These are phyloP conservation scores for Pouteria glomerata DNA, from an alignment of 148 eudicot genomes.

Conservation along the genomic window DNA sequence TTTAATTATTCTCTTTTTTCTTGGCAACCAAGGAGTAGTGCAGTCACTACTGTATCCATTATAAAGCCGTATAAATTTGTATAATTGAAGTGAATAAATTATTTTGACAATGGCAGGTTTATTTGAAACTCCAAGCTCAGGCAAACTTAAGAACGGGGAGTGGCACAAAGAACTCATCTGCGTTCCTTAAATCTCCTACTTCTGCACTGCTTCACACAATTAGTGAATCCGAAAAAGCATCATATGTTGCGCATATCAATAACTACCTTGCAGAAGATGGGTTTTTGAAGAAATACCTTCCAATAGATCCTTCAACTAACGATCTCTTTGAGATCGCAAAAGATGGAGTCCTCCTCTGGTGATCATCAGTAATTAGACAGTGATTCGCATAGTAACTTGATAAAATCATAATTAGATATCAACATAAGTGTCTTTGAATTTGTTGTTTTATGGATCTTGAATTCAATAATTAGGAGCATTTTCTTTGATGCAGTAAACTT, in stretches of 20 bases:
- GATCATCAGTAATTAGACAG: slow-evolving; percentile 18
- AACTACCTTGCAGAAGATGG: slow-evolving; percentile 81
- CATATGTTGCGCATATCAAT: slow-evolving; percentile 91
- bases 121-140: slow-evolving; percentile 77
- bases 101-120: slow-evolving; percentile 49
- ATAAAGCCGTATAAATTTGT: background rate
- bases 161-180: slow-evolving; percentile 84
- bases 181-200: slow-evolving; percentile 87
- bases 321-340: slow-evolving; percentile 93
- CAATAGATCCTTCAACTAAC: slow-evolving; percentile 85
- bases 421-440: background rate
- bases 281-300: slow-evolving; percentile 77
- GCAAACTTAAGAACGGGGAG: slow-evolving; percentile 68
- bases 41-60: background rate
- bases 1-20: background rate
- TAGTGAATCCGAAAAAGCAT: slow-evolving; percentile 94
- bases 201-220: slow-evolving; percentile 97
- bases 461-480: slow-evolving; percentile 2
- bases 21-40: background rate
- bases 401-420: background rate
- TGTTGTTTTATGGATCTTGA: background rate
- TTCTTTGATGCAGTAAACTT: slow-evolving; percentile 69
- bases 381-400: background rate
- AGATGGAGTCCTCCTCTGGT: slow-evolving; percentile 98
- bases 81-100: background rate